Percentiles rank a stretch among this genome's conserved stretches.
These are phyloP conservation scores for Kokia cookei DNA, from an alignment of 441 rosid genomes.

Conservation along the genomic window DNA sequence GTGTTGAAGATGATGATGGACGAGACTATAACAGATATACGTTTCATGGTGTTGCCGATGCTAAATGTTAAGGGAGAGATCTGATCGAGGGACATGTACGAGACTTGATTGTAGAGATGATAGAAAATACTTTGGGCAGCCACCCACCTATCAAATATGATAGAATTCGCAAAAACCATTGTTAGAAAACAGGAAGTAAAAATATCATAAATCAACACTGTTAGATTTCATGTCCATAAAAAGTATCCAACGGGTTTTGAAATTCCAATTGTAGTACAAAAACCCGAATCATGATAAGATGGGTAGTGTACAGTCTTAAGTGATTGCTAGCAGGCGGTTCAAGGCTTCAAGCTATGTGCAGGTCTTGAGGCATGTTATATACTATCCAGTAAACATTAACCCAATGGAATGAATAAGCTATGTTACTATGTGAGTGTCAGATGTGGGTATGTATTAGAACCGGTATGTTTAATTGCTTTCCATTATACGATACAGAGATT, in stretches of 20 bases:
- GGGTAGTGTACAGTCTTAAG: neutral
- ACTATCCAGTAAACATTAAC: neutral
- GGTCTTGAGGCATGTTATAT: neutral
- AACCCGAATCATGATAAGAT: neutral
- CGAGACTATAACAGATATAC: constrained; percentile 73
- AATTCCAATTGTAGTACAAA: neutral
- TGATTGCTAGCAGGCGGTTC: neutral
- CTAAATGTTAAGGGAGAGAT: constrained; percentile 76
- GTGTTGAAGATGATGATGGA: constrained; percentile 75
- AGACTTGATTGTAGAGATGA: constrained; percentile 69
- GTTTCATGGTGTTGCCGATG: constrained; percentile 72
- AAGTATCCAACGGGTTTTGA: neutral
- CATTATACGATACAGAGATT: neutral
- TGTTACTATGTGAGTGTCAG: neutral
- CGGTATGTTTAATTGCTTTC: neutral
- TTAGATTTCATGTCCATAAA: neutral
- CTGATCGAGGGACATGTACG: constrained; percentile 72
- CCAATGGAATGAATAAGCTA: neutral
- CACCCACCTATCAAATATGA: constrained; percentile 48
- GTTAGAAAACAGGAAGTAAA: neutral
- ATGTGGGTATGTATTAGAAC: neutral
- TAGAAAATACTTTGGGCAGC: constrained; percentile 65
- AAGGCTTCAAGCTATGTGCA: neutral
- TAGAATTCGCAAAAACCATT: constrained; percentile 13
- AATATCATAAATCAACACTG: neutral